Conservation (phyloP, 257 asterid species). For the Misopates orontium region DNA sequence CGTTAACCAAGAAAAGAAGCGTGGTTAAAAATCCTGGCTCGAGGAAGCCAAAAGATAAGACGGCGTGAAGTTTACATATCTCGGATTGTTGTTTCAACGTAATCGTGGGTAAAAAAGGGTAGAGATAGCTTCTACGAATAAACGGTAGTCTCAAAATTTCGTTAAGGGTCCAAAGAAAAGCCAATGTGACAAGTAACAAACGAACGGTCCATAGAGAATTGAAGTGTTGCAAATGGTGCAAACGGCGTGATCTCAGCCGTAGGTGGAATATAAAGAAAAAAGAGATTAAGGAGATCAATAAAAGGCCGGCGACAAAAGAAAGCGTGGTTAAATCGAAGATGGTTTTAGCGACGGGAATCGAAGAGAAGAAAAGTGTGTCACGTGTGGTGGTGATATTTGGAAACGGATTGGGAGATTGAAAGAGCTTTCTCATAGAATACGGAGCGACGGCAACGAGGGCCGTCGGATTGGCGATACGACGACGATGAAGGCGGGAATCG, state of each 20-base stretch:
- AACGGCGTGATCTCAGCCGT: constrained; percentile 42
- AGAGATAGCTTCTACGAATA: constrained; percentile 32
- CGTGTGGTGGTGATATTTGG: no score
- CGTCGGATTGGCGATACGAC: no score
- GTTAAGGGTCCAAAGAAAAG: constrained; percentile 48
- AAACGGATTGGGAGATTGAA: no score
- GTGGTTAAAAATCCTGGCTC: constrained; percentile 73
- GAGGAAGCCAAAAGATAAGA: constrained; percentile 63
- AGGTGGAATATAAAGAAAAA: constrained; percentile 48
- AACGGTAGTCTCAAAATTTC: constrained; percentile 55
- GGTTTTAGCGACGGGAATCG: constrained; percentile 32
- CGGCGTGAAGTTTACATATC: constrained; percentile 62
- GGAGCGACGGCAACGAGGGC: no score
- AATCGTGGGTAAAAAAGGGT: constrained; percentile 36
- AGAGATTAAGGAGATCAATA: constrained; percentile 52
- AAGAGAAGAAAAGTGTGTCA: constrained; percentile 14
- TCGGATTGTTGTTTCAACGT: constrained; percentile 44
- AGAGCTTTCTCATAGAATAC: no score
- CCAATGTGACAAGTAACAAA: constrained; percentile 54
- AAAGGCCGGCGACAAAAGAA: constrained; percentile 32
- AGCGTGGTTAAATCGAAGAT: constrained; percentile 48
- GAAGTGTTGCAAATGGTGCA: constrained; percentile 52
- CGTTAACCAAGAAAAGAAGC: constrained; percentile 60
- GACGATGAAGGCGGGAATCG: no score
- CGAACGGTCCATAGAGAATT: constrained; percentile 69